Evolutionary conservation across 768 basidiomycete genomes (phyloP), one percentile per base, ranked within the genome.

Genomic region (Psilocybe tampanensis): DNA sequence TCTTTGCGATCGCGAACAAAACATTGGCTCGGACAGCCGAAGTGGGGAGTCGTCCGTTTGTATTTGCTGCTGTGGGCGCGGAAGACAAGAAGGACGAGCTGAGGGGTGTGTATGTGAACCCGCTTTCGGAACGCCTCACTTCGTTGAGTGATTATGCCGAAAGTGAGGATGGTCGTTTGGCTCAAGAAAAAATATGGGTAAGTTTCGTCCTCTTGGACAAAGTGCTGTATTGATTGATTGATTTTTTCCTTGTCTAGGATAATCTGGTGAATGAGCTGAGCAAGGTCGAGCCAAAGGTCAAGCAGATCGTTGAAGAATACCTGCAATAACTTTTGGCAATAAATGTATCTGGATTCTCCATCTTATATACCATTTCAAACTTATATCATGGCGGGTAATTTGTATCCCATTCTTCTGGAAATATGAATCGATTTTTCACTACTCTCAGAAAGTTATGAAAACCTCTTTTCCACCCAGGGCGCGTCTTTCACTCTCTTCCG

Each of bases 351-450:
- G 29, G 29, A 29, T 29, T 9, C 9, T 29, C 29, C 29, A 72
- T 78, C 57, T 67, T 83, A 15, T 58, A 63, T 18, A 77, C 75
- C 8, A 80, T 79, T 62, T 79, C 78, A 6, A 71, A 83, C 17
- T 45, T 85, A n/a, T 18, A 73, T 86, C 19, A 72, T 75, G 26
- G 76, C n/a, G n/a, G n/a, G n/a, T n/a, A n/a, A n/a, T n/a, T n/a
- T n/a, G n/a, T n/a, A n/a, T n/a, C n/a, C n/a, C n/a, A n/a, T n/a
- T n/a, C n/a, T n/a, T n/a, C n/a, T n/a, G n/a, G n/a, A n/a, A n/a
- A n/a, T n/a, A n/a, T n/a, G n/a, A n/a, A n/a, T n/a, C n/a, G n/a
- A n/a, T n/a, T n/a, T n/a, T n/a, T n/a, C n/a, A n/a, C n/a, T n/a
- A n/a, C n/a, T n/a, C n/a, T n/a, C n/a, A n/a, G n/a, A n/a, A n/a